These are phyloP conservation scores for Typha latifolia DNA, from an alignment of 176 grass and related monocot genomes.

Conservation along the genomic window DNA sequence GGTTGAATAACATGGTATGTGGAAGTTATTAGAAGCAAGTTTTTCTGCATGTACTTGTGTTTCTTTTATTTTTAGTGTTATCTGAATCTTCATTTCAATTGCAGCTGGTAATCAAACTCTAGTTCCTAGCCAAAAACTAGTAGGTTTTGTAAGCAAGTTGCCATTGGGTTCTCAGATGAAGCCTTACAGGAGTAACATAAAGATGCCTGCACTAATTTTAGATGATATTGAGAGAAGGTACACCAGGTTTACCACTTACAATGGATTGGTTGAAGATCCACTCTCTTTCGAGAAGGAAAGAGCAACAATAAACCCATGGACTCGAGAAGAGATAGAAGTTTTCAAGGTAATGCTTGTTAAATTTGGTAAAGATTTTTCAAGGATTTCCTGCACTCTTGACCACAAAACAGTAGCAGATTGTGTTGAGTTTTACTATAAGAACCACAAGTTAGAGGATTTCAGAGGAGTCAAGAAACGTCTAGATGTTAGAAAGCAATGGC, in stretches of 20 bases:
- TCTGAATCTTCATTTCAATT: slow-evolving; percentile 8
- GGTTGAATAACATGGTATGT: too few relatives aligned
- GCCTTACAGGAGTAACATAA: slow-evolving; percentile 60
- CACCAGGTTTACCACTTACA: slow-evolving; percentile 44
- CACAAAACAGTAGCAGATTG: slow-evolving; percentile 96
- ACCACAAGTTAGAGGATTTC: slow-evolving; percentile 94
- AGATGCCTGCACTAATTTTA: slow-evolving; percentile 77
- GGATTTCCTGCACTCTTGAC: slow-evolving; percentile 59
- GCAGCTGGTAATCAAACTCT: slow-evolving; percentile 57
- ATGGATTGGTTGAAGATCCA: slow-evolving; percentile 74
- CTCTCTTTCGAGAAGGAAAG: slow-evolving; percentile 59
- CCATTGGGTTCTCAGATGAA: slow-evolving; percentile 59
- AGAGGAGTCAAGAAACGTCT: slow-evolving; percentile 73
- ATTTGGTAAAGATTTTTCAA: slow-evolving; percentile 90
- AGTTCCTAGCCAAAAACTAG: slow-evolving; percentile 43
- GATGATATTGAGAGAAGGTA: slow-evolving; percentile 52
- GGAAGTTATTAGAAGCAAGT: too few relatives aligned
- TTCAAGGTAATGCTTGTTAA: slow-evolving; percentile 88
- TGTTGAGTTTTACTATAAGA: slow-evolving; percentile 96
- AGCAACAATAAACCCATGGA: slow-evolving; percentile 72
- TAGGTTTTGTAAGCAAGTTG: slow-evolving; percentile 50
- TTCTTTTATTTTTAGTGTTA: background rate
- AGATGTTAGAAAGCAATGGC: slow-evolving; percentile 49
- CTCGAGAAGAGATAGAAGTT: slow-evolving; percentile 59
- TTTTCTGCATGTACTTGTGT: background rate